Conservation (phyloP, 805 yeast species). For the Lachancea lanzarotensis region DNA sequence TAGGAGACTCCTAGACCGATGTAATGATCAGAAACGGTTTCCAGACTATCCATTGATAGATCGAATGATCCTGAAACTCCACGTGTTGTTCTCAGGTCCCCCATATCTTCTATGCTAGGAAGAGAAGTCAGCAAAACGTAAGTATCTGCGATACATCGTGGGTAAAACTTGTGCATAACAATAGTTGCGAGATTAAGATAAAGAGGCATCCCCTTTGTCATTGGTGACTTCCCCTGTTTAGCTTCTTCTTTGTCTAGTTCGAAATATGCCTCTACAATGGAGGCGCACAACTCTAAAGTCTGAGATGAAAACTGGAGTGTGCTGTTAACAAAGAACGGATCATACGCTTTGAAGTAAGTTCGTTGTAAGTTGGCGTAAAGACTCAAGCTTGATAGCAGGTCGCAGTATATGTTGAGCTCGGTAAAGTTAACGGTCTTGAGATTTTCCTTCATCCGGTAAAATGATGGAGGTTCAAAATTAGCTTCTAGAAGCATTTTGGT, state of each 20-base stretch:
- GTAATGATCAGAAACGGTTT: slow-evolving; percentile 5
- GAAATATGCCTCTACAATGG: slow-evolving; percentile 2
- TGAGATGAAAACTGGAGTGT: slow-evolving; percentile 1
- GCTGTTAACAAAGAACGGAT: slow-evolving; percentile 3
- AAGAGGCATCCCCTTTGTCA: background rate
- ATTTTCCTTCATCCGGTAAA: slow-evolving; percentile 2
- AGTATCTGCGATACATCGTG: slow-evolving; percentile 1
- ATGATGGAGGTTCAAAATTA: slow-evolving; percentile 1
- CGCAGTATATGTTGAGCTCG: slow-evolving; percentile 2
- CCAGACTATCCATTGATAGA: slow-evolving; percentile 4
- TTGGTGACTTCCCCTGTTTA: background rate
- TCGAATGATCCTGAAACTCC: slow-evolving; percentile 3
- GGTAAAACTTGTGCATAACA: slow-evolving; percentile 3
- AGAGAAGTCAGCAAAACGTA: slow-evolving; percentile 2
- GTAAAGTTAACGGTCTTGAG: background rate
- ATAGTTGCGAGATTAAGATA: background rate
- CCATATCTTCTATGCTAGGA: background rate
- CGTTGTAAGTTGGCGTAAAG: slow-evolving; percentile 2
- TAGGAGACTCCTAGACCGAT: background rate
- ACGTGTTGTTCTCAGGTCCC: background rate
- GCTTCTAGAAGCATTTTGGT: background rate
- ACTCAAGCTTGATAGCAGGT: background rate
- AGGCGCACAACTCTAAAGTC: background rate
- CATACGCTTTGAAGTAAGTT: background rate
- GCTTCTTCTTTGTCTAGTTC: slow-evolving; percentile 3